These are phyloP conservation scores for Verticillium alfalfae DNA, from an alignment of 2,329 filamentous ascomycete genomes.

Conservation along the genomic window DNA sequence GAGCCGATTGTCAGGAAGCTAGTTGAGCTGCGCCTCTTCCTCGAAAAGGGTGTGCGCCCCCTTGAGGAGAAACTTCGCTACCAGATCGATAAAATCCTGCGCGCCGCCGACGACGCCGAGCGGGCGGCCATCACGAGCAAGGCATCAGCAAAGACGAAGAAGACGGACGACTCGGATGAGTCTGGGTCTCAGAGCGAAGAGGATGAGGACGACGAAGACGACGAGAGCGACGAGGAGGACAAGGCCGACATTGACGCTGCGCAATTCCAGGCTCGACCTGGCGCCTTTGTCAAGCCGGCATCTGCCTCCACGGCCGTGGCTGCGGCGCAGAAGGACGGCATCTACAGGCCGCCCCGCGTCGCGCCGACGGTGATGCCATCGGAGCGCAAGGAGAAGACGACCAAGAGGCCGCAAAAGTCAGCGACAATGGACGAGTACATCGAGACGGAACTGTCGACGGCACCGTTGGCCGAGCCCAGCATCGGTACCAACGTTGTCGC, in stretches of 20 bases:
- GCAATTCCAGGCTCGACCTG: constrained; percentile 18
- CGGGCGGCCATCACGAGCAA: constrained; percentile 33
- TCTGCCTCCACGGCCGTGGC: constrained; percentile 19
- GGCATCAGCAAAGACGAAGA: constrained; percentile 14
- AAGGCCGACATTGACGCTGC: constrained; percentile 12
- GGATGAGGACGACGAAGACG: constrained; percentile 27
- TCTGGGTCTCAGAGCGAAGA: constrained; percentile 13
- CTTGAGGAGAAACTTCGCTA: constrained; percentile 88
- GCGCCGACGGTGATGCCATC: constrained; percentile 80
- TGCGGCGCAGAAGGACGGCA: constrained; percentile 45
- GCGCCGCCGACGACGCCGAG: constrained; percentile 73
- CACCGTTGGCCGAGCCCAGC: constrained; percentile 78
- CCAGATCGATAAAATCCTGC: constrained; percentile 91
- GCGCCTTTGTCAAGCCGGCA: constrained; percentile 28
- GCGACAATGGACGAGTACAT: constrained; percentile 91
- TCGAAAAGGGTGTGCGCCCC: constrained; percentile 88
- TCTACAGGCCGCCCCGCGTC: constrained; percentile 86
- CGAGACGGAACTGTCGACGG: constrained; percentile 72
- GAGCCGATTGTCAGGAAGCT: constrained; percentile 76
- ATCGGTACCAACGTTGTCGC: constrained; percentile 85
- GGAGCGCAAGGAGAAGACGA: constrained; percentile 53
- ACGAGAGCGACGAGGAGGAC: constrained; percentile 25
- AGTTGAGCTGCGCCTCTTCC: constrained; percentile 83
- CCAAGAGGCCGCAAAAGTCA: constrained; percentile 62
- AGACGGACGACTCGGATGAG: constrained; percentile 21